A percentile compares a stretch with the other conserved stretches of the same genome.
phyloP scores from a whole-genome alignment of 306 rosid genomes.

The Elaeagnus macrophylla region DNA sequence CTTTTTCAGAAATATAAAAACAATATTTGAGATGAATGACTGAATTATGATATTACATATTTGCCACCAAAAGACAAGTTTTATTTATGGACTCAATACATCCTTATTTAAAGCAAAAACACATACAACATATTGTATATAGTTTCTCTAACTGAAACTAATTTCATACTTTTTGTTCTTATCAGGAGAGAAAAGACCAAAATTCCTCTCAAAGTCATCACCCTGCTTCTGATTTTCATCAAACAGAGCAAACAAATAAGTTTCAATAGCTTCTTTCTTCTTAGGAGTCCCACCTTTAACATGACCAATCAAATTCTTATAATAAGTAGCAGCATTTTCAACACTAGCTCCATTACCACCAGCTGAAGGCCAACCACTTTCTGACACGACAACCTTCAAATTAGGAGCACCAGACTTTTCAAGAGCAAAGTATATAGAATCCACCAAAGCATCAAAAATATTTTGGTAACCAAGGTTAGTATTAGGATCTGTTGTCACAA shows the following conservation, averaged over 20 bases:
- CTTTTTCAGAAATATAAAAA: no score
- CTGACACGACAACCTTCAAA: constrained; percentile 39
- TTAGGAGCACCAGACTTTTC: constrained; percentile 32
- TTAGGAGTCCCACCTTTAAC: constrained; percentile 37
- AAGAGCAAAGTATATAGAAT: constrained; percentile 42
- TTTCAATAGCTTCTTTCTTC: constrained; percentile 17
- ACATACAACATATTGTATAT: no score
- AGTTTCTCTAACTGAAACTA: no score
- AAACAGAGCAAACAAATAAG: constrained; percentile 39
- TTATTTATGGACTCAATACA: no score
- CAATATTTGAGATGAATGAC: no score
- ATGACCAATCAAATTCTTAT: constrained; percentile 38
- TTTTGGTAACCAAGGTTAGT: background rate
- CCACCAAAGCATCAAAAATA: constrained; percentile 39
- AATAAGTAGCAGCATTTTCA: constrained; percentile 33
- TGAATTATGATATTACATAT: no score
- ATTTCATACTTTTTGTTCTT: no score
- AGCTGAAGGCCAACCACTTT: constrained; percentile 65
- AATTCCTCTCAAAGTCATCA: no score
- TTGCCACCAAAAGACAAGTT: no score
- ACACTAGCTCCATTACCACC: constrained; percentile 26
- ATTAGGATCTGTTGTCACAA: background rate
- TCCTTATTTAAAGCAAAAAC: no score
- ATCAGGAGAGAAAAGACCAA: no score
- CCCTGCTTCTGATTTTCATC: constrained; percentile 10